Evolutionary conservation across 257 asterid genomes (phyloP).

Genomic region (Anisodus acutangulus): DNA sequence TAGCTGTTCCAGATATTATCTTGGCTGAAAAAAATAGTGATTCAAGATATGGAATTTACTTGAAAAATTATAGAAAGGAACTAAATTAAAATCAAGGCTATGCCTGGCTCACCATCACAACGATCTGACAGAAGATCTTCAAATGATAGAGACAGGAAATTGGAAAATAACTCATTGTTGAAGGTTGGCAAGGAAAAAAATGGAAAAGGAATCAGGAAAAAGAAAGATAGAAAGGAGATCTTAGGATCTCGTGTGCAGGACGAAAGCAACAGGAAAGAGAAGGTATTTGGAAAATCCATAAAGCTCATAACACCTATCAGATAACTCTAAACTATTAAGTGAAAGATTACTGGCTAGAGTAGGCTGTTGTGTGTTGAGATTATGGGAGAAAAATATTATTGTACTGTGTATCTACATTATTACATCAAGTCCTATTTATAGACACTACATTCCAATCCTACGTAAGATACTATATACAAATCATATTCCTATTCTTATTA

Average conservation of each 20-base stretch:
- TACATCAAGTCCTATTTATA: too few relatives aligned
- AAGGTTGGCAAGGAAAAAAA: neutral
- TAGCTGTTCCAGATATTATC: constrained; percentile 4
- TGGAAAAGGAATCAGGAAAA: neutral
- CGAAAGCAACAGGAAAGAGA: neutral
- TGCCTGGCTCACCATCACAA: neutral
- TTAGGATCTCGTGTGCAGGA: neutral
- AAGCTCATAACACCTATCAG: neutral
- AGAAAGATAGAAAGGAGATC: neutral
- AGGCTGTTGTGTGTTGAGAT: neutral
- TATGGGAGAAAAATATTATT: too few relatives aligned
- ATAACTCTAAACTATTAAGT: neutral
- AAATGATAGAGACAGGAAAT: neutral
- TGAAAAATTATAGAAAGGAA: neutral
- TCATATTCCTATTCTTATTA: too few relatives aligned
- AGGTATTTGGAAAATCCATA: neutral
- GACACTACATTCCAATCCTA: too few relatives aligned
- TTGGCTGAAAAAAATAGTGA: neutral
- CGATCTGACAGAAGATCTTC: neutral
- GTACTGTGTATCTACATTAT: too few relatives aligned
- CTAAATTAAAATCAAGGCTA: neutral
- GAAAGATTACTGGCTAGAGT: neutral
- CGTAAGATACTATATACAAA: too few relatives aligned
- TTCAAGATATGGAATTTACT: neutral
- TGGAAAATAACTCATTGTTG: constrained; percentile 17